Evolutionary conservation across 345 rosid species (phyloP), one percentile per base, ranked within the genome.

Genomic region (Eucalyptus viminalis): DNA sequence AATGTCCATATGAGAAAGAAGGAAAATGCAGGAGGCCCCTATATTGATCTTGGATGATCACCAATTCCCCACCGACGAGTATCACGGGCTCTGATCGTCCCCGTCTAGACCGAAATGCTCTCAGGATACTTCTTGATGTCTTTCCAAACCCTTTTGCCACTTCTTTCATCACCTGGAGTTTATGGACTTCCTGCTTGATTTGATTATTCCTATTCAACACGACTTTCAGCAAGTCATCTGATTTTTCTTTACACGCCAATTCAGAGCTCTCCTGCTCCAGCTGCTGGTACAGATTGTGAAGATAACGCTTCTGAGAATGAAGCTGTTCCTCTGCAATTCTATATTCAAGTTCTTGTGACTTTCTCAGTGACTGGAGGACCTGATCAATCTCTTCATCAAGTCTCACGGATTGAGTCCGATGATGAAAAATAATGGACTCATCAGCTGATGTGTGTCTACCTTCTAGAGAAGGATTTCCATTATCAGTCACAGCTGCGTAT

Each of bases 111-210:
- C 93, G 86, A 93, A 96, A 88, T 91, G 93, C 80, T 93, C 90
- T 94, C 76, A 94, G 94, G 60, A 92, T 90, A 72, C 86, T 87
- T 86, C 91, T 95, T 37, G 97, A 89, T 56, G 96, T 94, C 91
- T 92, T 94, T 49, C 97, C 99, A 88, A 96, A 96, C 83, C 97
- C 99, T 8, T 90, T 94, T 89, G 95, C 95, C 51, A 96, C 96
- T 92, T 92, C 92, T 93, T 93, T 91, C 99, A 97, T 97, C 86
- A 94, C 93, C 91, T 91, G 92, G 85, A 96, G 94, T 91, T 93
- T 95, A 87, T 86, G 80, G 62, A 92, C 88, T 92, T 95, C 98
- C 76, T 80, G 91, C 89, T 92, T 94, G 88, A 96, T 94, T 93
- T 95, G 97, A 89, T 93, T 94, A 83, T 90, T 90, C 92, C 95